Evolutionary conservation across 345 rosid species (phyloP).

Genomic region (Acer yangbiense): DNA sequence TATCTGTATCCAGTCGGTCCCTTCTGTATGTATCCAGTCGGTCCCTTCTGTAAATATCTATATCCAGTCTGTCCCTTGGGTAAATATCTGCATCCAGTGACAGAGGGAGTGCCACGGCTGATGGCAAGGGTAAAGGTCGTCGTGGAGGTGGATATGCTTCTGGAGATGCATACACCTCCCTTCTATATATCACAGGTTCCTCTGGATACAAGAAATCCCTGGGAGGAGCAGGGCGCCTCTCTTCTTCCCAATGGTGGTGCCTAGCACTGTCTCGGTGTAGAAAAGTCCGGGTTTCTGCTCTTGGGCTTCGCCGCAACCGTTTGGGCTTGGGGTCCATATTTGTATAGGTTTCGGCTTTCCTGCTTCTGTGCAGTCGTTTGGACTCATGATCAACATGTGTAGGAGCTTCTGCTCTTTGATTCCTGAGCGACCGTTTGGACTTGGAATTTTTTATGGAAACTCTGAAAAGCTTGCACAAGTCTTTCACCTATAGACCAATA

Average conservation of each 20-base stretch:
- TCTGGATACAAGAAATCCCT: neutral
- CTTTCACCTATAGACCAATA: conserved; percentile 24
- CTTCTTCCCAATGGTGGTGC: conserved; percentile 5
- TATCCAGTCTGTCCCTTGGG: conserved; percentile 7
- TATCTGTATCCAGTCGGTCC: conserved; percentile 8
- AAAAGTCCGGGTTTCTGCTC: neutral
- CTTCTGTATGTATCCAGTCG: no score
- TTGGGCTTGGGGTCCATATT: conserved; percentile 8
- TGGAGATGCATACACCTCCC: conserved; percentile 7
- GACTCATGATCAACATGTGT: neutral
- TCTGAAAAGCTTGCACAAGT: conserved; percentile 28
- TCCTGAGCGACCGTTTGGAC: neutral
- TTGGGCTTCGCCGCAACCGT: neutral
- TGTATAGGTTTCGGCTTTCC: neutral
- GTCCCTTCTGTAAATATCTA: conserved; percentile 18
- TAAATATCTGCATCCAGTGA: neutral
- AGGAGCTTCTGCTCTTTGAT: neutral
- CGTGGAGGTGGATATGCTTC: neutral
- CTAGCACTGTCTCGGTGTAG: neutral
- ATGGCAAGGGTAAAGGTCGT: neutral
- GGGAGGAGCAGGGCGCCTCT: neutral
- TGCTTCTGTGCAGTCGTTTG: neutral
- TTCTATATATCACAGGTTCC: conserved; percentile 7
- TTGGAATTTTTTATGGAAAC: conserved; percentile 14
- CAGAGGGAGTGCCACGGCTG: conserved; percentile 5